phyloP scores from a whole-genome alignment of 768 basidiomycete genomes.

The Pleurotus giganteus region DNA sequence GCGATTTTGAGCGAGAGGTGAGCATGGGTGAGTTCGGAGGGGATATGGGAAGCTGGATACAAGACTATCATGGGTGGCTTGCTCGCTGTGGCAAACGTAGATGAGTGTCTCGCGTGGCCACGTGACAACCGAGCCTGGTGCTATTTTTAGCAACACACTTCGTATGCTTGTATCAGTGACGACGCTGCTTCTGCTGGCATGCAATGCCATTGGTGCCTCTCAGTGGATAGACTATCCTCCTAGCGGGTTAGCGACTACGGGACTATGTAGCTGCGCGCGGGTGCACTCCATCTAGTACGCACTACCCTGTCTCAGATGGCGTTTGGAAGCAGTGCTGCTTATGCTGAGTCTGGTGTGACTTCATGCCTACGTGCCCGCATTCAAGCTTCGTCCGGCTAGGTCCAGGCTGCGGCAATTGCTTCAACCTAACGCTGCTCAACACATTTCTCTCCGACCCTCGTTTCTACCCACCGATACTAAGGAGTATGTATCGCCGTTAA shows the following conservation, averaged over 20 bases:
- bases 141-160: slow-evolving; percentile 14
- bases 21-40: slow-evolving; percentile 44
- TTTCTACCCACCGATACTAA: slow-evolving; percentile 60
- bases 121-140: slow-evolving; percentile 13
- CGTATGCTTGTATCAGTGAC: slow-evolving; percentile 7
- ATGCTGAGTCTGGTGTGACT: slow-evolving; percentile 42
- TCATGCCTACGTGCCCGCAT: background rate
- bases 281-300: slow-evolving; percentile 63
- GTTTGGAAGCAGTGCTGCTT: slow-evolving; percentile 69
- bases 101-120: background rate
- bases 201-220: too few relatives aligned
- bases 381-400: slow-evolving; percentile 33
- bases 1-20: slow-evolving; percentile 75
- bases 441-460: slow-evolving; percentile 65
- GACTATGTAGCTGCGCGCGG: slow-evolving; percentile 73
- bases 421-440: slow-evolving; percentile 71
- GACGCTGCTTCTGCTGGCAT: background rate
- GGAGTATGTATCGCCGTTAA: slow-evolving; percentile 72
- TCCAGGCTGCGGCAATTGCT: slow-evolving; percentile 76
- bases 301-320: slow-evolving; percentile 75
- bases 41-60: slow-evolving; percentile 63
- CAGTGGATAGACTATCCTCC: slow-evolving; percentile 66
- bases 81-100: too few relatives aligned
- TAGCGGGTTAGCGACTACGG: slow-evolving; percentile 59
- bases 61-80: slow-evolving; percentile 60